Evolutionary conservation across 768 basidiomycete species (phyloP), one percentile per base, ranked within the genome.

Genomic region (Trametes coccinea): DNA sequence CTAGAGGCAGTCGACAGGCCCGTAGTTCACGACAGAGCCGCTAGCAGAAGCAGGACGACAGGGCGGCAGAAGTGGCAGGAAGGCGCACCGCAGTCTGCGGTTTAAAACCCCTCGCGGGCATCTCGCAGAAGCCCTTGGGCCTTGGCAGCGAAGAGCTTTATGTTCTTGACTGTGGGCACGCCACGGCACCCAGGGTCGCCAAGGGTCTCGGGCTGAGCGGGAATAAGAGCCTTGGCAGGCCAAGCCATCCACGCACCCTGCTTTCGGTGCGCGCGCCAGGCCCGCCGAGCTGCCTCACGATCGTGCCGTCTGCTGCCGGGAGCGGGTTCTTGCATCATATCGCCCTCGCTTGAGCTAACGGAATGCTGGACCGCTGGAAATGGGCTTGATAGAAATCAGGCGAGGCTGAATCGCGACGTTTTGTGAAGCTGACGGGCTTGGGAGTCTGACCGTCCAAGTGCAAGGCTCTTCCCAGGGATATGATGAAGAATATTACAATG

Each of bases 71-170:
- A 46, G 45, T 17, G 45, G 30, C 5, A 37, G 34, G 34, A 37
- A 37, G 34, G 34, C 41, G 49, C 41, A 29, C 49, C 29, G 57
- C 41, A 37, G 49, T 40, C 43, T 51, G 40, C 41, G 57, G 49
- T 59, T 59, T 59, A 51, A 59, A 51, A 59, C 41, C 50, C 49
- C 49, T 51, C 30, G 57, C 53, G 47, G 57, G 30, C 62, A 60
- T 64, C 22, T 27, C 30, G 58, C 51, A 59, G 62, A 55, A 31
- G 9, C 8, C 57, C 49, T 51, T 59, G 57, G 49, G 57, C 53
- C 62, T 64, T 64, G 62, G 62, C 62, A 49, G 57, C 52, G 62
- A 45, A 43, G 56, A 63, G 48, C 46, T 63, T 54, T 43, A 59
- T 49, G 56, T 48, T 50, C 61, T 59, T 53, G 57, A 63, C 40